Conservation (phyloP, 176 grass and related monocot genomes). For the Eleusine coracana region DNA sequence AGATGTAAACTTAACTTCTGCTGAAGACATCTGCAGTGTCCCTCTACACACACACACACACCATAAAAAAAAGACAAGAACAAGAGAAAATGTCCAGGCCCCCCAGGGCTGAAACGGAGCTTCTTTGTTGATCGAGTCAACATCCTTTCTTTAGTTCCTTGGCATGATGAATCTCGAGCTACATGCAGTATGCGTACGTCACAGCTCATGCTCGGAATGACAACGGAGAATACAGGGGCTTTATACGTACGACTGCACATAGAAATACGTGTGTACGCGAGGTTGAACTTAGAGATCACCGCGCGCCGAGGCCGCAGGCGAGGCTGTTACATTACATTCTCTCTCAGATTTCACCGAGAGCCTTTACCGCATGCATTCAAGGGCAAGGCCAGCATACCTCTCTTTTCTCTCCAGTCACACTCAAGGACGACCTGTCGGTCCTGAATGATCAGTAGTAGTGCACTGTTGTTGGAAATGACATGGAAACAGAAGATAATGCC, state of each 20-base stretch:
- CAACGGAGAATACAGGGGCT: slow-evolving; percentile 1
- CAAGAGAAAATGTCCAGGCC: too few species aligned
- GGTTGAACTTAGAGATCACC: not conserved
- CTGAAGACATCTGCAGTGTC: not conserved
- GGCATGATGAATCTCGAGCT: not conserved
- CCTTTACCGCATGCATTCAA: slow-evolving; percentile 34
- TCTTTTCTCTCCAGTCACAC: slow-evolving; percentile 50
- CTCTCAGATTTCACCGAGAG: not conserved
- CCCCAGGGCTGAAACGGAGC: not conserved
- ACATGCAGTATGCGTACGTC: too few species aligned
- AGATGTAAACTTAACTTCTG: not conserved
- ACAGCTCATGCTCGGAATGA: not conserved
- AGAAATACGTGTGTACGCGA: not conserved
- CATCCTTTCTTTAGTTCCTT: not conserved
- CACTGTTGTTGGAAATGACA: slow-evolving; percentile 48
- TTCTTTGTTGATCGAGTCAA: not conserved
- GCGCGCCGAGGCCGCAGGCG: not conserved
- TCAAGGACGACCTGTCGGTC: slow-evolving; percentile 43
- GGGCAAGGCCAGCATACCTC: not conserved
- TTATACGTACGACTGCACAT: slow-evolving; percentile 17
- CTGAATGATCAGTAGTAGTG: slow-evolving; percentile 27
- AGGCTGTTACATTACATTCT: not conserved
- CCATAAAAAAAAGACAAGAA: not conserved
- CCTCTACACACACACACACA: not conserved
- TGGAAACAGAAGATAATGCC: slow-evolving; percentile 40